phyloP scores from a whole-genome alignment of 208 protist genomes.

The Wallacemonas rigidus region DNA sequence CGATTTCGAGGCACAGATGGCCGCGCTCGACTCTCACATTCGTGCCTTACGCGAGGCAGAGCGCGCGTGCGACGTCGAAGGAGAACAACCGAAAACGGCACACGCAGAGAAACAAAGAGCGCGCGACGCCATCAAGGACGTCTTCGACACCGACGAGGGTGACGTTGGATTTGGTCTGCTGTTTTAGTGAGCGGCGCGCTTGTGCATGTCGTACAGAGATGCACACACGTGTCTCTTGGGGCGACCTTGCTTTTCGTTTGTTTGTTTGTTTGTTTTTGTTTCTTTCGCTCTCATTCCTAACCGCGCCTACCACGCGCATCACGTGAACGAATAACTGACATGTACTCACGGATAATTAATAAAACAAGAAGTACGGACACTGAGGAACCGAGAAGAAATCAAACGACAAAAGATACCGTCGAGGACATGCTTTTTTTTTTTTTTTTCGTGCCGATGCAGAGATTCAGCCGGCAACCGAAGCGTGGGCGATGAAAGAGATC shows the following conservation, averaged over 20 bases:
- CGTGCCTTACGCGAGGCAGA: constrained; percentile 33
- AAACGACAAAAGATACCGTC: too few species aligned
- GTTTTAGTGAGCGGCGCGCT: neutral
- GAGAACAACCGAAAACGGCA: constrained; percentile 42
- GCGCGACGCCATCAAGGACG: constrained; percentile 22
- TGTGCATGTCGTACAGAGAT: too few species aligned
- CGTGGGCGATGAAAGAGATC: too few species aligned
- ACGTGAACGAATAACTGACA: neutral
- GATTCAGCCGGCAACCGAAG: too few species aligned
- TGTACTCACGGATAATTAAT: too few species aligned
- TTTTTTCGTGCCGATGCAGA: too few species aligned
- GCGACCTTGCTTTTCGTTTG: neutral
- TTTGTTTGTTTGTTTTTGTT: constrained; percentile 8
- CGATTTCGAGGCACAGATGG: constrained; percentile 25
- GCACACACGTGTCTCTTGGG: too few species aligned
- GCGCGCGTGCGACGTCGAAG: constrained; percentile 29
- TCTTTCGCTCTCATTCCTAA: neutral
- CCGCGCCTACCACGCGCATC: neutral
- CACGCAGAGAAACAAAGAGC: constrained; percentile 39
- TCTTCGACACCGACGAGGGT: constrained; percentile 26
- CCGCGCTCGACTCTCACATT: constrained; percentile 43
- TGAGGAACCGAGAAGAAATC: too few species aligned
- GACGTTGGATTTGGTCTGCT: constrained; percentile 11
- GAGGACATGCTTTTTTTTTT: too few species aligned
- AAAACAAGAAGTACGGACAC: too few species aligned